phyloP scores from a whole-genome alignment of 352 stramenopile species.

The Phytophthora macrochlamydospora region DNA sequence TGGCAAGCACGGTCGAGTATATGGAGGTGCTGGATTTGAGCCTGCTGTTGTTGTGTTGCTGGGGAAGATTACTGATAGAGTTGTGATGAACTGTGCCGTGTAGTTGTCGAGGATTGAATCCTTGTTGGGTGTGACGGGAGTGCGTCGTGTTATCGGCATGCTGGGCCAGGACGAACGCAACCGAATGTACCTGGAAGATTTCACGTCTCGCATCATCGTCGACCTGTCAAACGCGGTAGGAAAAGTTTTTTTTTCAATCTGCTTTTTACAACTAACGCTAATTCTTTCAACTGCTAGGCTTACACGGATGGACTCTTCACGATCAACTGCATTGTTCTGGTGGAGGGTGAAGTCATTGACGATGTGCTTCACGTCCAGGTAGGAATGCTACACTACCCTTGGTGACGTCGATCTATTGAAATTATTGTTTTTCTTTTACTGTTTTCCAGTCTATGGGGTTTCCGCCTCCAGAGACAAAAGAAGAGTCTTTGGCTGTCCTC shows the following conservation, averaged over 20 bases:
- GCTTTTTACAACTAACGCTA: too few species aligned
- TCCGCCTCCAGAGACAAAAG: conserved; percentile 87
- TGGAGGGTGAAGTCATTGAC: conserved; percentile 94
- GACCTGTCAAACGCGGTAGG: conserved; percentile 71
- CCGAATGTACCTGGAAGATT: conserved; percentile 79
- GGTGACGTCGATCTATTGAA: neutral
- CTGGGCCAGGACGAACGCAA: conserved; percentile 85
- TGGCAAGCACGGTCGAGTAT: conserved; percentile 67
- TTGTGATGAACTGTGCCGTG: neutral
- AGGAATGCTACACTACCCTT: conserved; percentile 10
- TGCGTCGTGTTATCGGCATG: conserved; percentile 86
- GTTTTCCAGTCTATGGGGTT: conserved; percentile 86
- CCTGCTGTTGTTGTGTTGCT: neutral
- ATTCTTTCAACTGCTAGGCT: conserved; percentile 27
- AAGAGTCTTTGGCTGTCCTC: conserved; percentile 75
- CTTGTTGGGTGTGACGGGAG: conserved; percentile 75
- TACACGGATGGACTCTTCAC: conserved; percentile 91
- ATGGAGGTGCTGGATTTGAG: conserved; percentile 58
- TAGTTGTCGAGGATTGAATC: conserved; percentile 89
- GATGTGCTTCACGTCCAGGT: conserved; percentile 91
- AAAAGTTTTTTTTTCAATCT: neutral
- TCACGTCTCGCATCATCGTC: conserved; percentile 82
- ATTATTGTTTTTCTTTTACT: neutral
- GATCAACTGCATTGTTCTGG: conserved; percentile 92
- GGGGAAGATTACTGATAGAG: neutral